These are phyloP conservation scores for Luffa acutangula DNA, from an alignment of 306 rosid species.

Conservation along the genomic window DNA sequence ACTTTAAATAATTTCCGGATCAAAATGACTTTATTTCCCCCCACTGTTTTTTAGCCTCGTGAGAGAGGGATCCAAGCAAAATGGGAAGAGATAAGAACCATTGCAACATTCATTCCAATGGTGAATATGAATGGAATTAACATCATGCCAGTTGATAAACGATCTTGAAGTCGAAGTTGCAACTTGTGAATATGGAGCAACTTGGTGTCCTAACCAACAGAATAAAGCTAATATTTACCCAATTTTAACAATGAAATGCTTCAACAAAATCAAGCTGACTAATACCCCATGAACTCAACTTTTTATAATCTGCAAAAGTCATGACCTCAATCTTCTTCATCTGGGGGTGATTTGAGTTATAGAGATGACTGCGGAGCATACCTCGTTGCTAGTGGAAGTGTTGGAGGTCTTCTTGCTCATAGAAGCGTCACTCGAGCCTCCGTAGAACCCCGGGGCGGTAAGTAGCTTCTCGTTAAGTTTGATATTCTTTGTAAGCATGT, in stretches of 20 bases:
- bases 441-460: conserved; percentile 71
- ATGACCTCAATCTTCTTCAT: conserved; percentile 19
- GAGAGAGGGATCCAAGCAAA: neutral
- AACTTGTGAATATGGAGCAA: neutral
- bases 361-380: conserved; percentile 26
- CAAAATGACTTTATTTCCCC: neutral
- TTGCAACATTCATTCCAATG: neutral
- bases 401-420: conserved; percentile 15
- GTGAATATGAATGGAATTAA: neutral
- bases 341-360: conserved; percentile 57
- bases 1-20: too few relatives aligned
- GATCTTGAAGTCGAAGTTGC: neutral
- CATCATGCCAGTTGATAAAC: neutral
- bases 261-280: neutral
- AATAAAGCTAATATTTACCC: neutral
- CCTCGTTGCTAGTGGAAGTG: conserved; percentile 21
- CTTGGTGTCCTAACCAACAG: neutral
- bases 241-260: neutral
- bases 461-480: conserved; percentile 61
- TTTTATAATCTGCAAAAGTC: neutral
- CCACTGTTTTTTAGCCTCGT: neutral
- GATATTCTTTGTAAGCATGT: conserved; percentile 73
- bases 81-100: neutral
- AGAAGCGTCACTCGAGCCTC: conserved; percentile 28
- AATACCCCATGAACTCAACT: neutral